Percentiles rank a stretch among this genome's conserved stretches.
These are phyloP conservation scores for Lasiodiplodia hormozganensis DNA, from an alignment of 2,329 filamentous ascomycete species.

Conservation along the genomic window DNA sequence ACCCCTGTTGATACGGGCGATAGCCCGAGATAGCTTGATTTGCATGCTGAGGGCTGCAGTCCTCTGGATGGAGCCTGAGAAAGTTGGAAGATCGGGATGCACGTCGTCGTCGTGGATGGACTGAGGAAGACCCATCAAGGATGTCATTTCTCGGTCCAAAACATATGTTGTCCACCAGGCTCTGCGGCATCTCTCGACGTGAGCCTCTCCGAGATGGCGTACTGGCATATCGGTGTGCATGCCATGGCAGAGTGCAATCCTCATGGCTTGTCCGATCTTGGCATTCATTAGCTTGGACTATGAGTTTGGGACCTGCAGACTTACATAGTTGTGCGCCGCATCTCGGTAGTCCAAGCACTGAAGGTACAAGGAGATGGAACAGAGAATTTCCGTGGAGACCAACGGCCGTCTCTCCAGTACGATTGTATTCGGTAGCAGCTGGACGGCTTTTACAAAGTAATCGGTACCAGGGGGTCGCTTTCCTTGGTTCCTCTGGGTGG, in stretches of 20 bases:
- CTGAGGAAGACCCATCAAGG: slow-evolving; percentile 60
- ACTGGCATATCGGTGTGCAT: slow-evolving; percentile 61
- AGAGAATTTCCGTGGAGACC: slow-evolving; percentile 57
- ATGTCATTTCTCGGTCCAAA: slow-evolving; percentile 61
- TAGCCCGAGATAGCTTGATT: slow-evolving; percentile 54
- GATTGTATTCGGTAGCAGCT: slow-evolving; percentile 36
- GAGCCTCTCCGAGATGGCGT: slow-evolving; percentile 48
- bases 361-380: slow-evolving; percentile 60
- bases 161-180: slow-evolving; percentile 64
- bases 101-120: slow-evolving; percentile 61
- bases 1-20: slow-evolving; percentile 55
- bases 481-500: slow-evolving; percentile 44
- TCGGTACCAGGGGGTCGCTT: slow-evolving; percentile 55
- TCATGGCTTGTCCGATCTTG: slow-evolving; percentile 60
- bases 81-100: slow-evolving; percentile 54
- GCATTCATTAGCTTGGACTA: background rate
- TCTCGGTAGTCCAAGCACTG: slow-evolving; percentile 59
- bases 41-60: slow-evolving; percentile 53
- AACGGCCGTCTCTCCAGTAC: slow-evolving; percentile 49
- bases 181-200: slow-evolving; percentile 56
- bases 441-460: slow-evolving; percentile 46
- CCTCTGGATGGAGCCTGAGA: slow-evolving; percentile 47
- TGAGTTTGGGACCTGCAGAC: slow-evolving; percentile 27
- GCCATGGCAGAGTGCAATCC: slow-evolving; percentile 57
- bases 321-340: slow-evolving; percentile 55